Conservation (phyloP, 371 early-diverging fungal genomes). For the Haplosporangium sp. region DNA sequence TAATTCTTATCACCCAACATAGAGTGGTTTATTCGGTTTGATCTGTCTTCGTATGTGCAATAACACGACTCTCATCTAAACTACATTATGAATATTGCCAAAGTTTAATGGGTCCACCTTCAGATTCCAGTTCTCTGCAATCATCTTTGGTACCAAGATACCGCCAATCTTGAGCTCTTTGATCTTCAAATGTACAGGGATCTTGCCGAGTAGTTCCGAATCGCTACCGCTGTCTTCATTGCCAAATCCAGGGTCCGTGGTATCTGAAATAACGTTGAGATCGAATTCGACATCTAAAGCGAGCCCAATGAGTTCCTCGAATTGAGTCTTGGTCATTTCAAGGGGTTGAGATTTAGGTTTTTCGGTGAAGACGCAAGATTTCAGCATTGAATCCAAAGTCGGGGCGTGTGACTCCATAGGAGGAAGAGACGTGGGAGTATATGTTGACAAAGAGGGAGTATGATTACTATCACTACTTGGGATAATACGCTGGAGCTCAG, state of each 20-base stretch:
- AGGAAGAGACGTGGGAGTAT: background rate
- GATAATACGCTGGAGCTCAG: background rate
- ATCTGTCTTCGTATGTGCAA: background rate
- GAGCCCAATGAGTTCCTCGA: constrained; percentile 10
- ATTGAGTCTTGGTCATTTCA: constrained; percentile 12
- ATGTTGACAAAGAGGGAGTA: background rate
- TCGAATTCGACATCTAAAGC: constrained; percentile 11
- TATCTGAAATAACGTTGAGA: constrained; percentile 13
- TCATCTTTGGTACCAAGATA: constrained; percentile 2
- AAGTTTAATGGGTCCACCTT: constrained; percentile 19
- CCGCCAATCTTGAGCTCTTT: constrained; percentile 32
- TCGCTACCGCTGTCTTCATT: background rate
- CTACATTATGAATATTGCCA: constrained; percentile 22
- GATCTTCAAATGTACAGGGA: constrained; percentile 34
- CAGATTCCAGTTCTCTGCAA: constrained; percentile 5
- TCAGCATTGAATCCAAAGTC: background rate
- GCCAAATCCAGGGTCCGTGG: background rate
- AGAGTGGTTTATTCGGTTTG: background rate
- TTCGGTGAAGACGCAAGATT: background rate
- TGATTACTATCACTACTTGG: background rate
- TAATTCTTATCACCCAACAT: too few species aligned
- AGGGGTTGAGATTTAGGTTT: background rate
- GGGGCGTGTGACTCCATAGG: background rate
- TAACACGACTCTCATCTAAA: background rate
- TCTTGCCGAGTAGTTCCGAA: background rate